phyloP scores from a whole-genome alignment of 345 rosid species.

The Eucalyptus albens region DNA sequence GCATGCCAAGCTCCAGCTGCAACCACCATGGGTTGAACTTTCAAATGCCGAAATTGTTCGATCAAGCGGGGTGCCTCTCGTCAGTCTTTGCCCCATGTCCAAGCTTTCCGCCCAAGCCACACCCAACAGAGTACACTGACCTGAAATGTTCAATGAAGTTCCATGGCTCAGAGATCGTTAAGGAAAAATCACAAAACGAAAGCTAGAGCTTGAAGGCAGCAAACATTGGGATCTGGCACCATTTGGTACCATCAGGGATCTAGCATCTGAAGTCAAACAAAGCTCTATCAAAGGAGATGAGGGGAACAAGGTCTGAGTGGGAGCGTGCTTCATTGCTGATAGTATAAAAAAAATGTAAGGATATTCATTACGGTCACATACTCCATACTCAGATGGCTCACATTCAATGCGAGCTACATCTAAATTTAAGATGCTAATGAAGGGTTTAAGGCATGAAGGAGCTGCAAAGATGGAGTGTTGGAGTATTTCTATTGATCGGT shows the following conservation, averaged over 20 bases:
- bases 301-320: neutral
- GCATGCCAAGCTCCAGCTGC: conserved; percentile 99
- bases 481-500: neutral
- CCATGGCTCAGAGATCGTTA: neutral
- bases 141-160: conserved; percentile 15
- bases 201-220: neutral
- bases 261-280: neutral
- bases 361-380: neutral
- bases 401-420: neutral
- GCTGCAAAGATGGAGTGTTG: neutral
- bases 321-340: neutral
- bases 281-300: neutral
- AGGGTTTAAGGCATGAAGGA: neutral
- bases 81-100: conserved; percentile 73
- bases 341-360: neutral
- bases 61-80: conserved; percentile 89
- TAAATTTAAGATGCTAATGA: neutral
- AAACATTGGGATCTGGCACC: neutral
- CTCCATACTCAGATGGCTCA: neutral
- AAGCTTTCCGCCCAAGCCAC: conserved; percentile 97
- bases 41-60: conserved; percentile 58
- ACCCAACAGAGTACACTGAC: conserved; percentile 96
- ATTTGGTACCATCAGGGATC: neutral
- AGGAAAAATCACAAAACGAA: neutral
- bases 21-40: conserved; percentile 77